Evolutionary conservation across 495 filamentous ascomycete species (phyloP).

Genomic region (Xylaria sp.): DNA sequence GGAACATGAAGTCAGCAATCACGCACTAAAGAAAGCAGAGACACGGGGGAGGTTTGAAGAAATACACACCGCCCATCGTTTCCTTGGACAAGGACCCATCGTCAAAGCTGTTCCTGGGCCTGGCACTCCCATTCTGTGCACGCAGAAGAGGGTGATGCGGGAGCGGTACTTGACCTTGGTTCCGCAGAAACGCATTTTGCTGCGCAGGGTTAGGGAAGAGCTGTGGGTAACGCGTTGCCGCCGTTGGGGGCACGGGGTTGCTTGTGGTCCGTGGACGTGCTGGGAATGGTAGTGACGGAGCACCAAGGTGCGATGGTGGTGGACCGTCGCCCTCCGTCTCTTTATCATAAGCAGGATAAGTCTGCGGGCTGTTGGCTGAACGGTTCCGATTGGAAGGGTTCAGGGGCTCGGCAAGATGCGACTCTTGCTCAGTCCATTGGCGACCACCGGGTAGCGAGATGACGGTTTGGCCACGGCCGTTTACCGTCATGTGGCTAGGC

Average conservation of each 20-base stretch:
- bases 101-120: conserved; percentile 4
- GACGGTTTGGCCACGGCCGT: conserved; percentile 30
- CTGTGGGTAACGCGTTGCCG: conserved; percentile 47
- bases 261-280: conserved; percentile 34
- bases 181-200: conserved; percentile 9
- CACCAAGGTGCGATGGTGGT: conserved; percentile 9
- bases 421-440: conserved; percentile 54
- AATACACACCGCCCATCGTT: conserved; percentile 22
- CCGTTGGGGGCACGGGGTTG: conserved; percentile 46
- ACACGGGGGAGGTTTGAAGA: conserved; percentile 2
- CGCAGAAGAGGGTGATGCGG: conserved; percentile 30
- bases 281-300: conserved; percentile 21
- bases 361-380: conserved; percentile 43
- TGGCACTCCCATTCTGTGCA: conserved; percentile 18
- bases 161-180: conserved; percentile 30
- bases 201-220: conserved; percentile 37
- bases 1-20: conserved; percentile 9
- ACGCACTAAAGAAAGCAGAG: neutral
- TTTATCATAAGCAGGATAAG: conserved; percentile 51
- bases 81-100: conserved; percentile 30
- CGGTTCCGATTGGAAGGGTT: conserved; percentile 46
- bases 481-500: conserved; percentile 28
- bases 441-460: conserved; percentile 34
- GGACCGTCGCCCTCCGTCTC: conserved; percentile 44
- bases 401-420: conserved; percentile 53